A percentile compares a stretch with the other conserved stretches of the same genome.
Evolutionary conservation across 148 eudicot species (phyloP).

Genomic region (Vaccinium vitisidaea): DNA sequence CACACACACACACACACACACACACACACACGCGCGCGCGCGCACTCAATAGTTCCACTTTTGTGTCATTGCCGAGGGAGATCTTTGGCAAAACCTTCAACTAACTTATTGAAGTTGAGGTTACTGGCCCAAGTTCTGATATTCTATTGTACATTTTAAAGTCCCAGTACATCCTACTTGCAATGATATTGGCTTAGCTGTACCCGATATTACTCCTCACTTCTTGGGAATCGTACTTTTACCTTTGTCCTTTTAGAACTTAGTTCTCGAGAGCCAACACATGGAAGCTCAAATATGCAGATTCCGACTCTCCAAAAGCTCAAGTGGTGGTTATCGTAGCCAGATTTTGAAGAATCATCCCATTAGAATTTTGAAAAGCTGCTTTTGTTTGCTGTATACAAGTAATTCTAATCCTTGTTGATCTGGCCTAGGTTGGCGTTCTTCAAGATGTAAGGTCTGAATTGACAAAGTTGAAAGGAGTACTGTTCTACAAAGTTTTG

Average conservation of each 20-base stretch:
- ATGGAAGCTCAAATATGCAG: conserved; percentile 4
- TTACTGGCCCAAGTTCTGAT: not conserved
- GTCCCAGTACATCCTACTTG: not conserved
- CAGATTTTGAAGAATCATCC: not conserved
- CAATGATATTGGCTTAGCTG: not conserved
- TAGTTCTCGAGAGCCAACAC: not conserved
- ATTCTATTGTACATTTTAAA: not conserved
- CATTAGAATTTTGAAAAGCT: not conserved
- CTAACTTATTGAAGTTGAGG: not conserved
- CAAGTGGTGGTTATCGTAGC: not conserved
- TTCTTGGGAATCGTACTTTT: not conserved
- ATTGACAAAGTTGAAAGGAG: conserved; percentile 81
- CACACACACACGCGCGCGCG: too few relatives aligned
- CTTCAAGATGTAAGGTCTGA: conserved; percentile 97
- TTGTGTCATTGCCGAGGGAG: not conserved
- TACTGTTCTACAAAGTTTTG: conserved; percentile 82
- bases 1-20: too few relatives aligned
- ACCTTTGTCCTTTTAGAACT: not conserved
- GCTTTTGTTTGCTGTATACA: not conserved
- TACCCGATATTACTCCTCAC: not conserved
- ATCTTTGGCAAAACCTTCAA: not conserved
- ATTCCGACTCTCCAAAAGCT: conserved; percentile 4
- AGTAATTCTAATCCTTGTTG: conserved; percentile 10
- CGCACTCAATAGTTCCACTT: not conserved
- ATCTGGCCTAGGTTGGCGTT: conserved; percentile 80